Conservation (phyloP, 352 stramenopile genomes). For the Globisporangium megalacanthum region DNA sequence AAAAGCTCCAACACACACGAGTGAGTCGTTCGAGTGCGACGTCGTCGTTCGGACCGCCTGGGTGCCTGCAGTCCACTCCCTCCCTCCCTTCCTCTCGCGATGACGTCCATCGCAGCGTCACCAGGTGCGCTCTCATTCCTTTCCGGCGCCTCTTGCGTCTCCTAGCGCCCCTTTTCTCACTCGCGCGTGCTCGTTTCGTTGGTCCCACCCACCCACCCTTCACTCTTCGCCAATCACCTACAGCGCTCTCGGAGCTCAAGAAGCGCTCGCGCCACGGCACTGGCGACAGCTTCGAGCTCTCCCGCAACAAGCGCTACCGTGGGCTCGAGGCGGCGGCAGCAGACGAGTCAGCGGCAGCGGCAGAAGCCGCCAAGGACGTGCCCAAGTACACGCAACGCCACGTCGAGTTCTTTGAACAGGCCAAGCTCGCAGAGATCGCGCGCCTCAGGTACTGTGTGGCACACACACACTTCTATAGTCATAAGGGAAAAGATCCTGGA, state of each 20-base stretch:
- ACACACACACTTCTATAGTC: neutral
- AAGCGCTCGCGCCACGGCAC: slow-evolving; percentile 57
- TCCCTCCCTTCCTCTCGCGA: neutral
- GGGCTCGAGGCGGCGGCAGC: slow-evolving; percentile 9
- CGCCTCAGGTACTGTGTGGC: slow-evolving; percentile 44
- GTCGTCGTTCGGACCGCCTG: neutral
- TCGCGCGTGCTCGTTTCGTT: too few species aligned
- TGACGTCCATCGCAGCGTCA: neutral
- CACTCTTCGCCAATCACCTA: too few species aligned
- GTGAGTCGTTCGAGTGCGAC: neutral
- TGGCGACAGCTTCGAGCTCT: slow-evolving; percentile 47
- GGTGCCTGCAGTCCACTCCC: neutral
- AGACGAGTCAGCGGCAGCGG: slow-evolving; percentile 19
- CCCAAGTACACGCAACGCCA: slow-evolving; percentile 85
- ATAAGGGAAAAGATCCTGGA: too few species aligned
- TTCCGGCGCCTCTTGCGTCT: neutral
- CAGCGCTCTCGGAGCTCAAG: slow-evolving; percentile 58
- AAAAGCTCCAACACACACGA: too few species aligned
- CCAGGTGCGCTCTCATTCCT: neutral
- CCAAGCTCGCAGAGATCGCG: slow-evolving; percentile 74
- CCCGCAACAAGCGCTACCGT: slow-evolving; percentile 59
- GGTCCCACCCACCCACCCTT: too few species aligned
- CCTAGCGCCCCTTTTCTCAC: too few species aligned
- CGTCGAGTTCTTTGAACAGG: slow-evolving; percentile 85
- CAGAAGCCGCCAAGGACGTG: slow-evolving; percentile 38